Evolutionary conservation across 768 basidiomycete species (phyloP).

Genomic region (Clitopilus passeckerianus): DNA sequence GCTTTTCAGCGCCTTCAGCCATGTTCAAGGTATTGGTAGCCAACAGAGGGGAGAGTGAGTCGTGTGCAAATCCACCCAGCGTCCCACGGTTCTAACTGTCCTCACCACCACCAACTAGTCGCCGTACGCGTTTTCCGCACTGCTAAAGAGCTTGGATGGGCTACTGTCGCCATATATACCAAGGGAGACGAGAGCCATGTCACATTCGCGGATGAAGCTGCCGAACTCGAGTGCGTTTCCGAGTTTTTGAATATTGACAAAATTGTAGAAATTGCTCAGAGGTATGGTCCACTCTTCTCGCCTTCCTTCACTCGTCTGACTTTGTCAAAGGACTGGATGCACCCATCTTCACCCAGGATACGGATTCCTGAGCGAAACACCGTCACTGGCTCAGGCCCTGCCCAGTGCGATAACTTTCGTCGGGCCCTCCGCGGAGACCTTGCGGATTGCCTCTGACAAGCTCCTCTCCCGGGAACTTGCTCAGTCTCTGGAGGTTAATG

Average conservation of each 20-base stretch:
- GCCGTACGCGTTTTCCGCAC: constrained; percentile 88
- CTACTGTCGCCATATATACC: constrained; percentile 43
- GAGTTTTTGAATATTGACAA: constrained; percentile 26
- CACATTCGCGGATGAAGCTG: constrained; percentile 77
- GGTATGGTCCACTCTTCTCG: constrained; percentile 12
- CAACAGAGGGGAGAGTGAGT: constrained; percentile 65
- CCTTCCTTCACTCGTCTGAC: not conserved
- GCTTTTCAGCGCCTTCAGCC: not conserved
- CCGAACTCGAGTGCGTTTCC: constrained; percentile 78
- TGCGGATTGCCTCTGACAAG: constrained; percentile 59
- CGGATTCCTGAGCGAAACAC: constrained; percentile 86
- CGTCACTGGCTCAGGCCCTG: constrained; percentile 72
- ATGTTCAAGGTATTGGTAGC: constrained; percentile 71
- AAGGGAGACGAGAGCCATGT: constrained; percentile 80
- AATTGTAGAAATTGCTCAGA: constrained; percentile 23
- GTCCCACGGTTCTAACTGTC: constrained; percentile 6
- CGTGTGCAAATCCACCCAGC: constrained; percentile 17
- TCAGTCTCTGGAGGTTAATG: constrained; percentile 18
- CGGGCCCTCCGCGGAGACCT: constrained; percentile 75
- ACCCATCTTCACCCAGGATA: constrained; percentile 54
- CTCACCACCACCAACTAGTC: constrained; percentile 36
- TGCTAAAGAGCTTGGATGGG: constrained; percentile 32
- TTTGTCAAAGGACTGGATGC: constrained; percentile 20
- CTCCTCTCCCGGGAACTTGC: constrained; percentile 29
- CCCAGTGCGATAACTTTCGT: constrained; percentile 69